Conservation (phyloP, 345 rosid genomes). For the Eucalyptus leucophloia region DNA sequence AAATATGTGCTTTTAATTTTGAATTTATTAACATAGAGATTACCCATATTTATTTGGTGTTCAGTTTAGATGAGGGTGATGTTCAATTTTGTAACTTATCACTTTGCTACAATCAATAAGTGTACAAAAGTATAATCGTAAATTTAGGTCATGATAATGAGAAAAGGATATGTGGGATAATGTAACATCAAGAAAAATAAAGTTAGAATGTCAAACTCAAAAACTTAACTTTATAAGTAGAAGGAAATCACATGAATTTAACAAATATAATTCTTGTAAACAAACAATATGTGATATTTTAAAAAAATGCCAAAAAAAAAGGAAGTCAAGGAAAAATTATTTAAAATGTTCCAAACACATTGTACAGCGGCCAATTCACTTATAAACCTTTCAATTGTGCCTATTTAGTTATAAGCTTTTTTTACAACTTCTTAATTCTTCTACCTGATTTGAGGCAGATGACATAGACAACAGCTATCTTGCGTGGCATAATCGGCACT, state of each 20-base stretch:
- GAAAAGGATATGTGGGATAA: neutral
- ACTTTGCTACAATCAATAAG: neutral
- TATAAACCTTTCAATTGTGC: neutral
- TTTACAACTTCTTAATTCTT: neutral
- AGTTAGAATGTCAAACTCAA: neutral
- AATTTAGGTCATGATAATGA: neutral
- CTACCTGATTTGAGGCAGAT: accelerated
- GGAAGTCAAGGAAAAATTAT: neutral
- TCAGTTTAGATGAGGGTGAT: neutral
- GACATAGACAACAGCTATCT: accelerated
- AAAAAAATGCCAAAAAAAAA: neutral
- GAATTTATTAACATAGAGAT: neutral
- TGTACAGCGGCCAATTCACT: accelerated
- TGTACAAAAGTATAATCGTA: neutral
- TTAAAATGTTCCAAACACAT: neutral
- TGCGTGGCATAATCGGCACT: accelerated
- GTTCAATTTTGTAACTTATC: neutral
- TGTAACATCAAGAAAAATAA: neutral
- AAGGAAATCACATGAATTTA: neutral
- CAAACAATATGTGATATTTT: neutral
- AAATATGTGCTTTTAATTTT: neutral
- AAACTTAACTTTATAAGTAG: neutral
- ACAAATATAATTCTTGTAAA: neutral
- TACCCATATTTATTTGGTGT: neutral
- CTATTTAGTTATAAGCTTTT: neutral